Percentiles rank a stretch among this genome's conserved stretches.
Evolutionary conservation across 2,329 filamentous ascomycete species (phyloP).

Genomic region (Cercospora beticola): DNA sequence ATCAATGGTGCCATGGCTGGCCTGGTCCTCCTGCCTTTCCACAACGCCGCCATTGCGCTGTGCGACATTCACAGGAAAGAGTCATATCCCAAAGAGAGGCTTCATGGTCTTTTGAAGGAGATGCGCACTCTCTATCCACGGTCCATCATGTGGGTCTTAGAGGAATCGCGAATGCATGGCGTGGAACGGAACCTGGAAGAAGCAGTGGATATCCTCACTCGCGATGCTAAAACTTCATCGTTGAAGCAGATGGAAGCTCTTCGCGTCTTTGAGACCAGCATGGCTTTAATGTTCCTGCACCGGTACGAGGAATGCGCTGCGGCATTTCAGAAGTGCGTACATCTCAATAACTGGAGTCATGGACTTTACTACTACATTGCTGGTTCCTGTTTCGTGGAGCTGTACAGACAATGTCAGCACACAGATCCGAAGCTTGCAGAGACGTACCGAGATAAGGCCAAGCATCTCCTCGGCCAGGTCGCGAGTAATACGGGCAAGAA

Average conservation of each 20-base stretch:
- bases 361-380: slow-evolving; percentile 87
- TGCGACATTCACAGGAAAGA: slow-evolving; percentile 79
- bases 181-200: slow-evolving; percentile 65
- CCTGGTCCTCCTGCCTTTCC: slow-evolving; percentile 77
- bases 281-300: slow-evolving; percentile 77
- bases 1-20: slow-evolving; percentile 90
- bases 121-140: slow-evolving; percentile 80
- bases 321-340: slow-evolving; percentile 68
- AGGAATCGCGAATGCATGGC: slow-evolving; percentile 76
- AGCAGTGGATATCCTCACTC: slow-evolving; percentile 60
- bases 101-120: slow-evolving; percentile 64
- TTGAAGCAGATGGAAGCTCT: slow-evolving; percentile 88
- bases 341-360: slow-evolving; percentile 88
- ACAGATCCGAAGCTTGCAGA: slow-evolving; percentile 50
- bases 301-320: slow-evolving; percentile 72
- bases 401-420: slow-evolving; percentile 66
- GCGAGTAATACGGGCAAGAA: slow-evolving; percentile 78
- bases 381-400: slow-evolving; percentile 72
- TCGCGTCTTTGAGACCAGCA: slow-evolving; percentile 77
- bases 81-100: slow-evolving; percentile 67
- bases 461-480: slow-evolving; percentile 69
- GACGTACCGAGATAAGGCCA: slow-evolving; percentile 53
- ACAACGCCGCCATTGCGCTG: slow-evolving; percentile 81
- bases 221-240: slow-evolving; percentile 50
- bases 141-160: slow-evolving; percentile 80